Evolutionary conservation across 2,329 filamentous ascomycete species (phyloP).

Genomic region (Cordyceps farinosa): DNA sequence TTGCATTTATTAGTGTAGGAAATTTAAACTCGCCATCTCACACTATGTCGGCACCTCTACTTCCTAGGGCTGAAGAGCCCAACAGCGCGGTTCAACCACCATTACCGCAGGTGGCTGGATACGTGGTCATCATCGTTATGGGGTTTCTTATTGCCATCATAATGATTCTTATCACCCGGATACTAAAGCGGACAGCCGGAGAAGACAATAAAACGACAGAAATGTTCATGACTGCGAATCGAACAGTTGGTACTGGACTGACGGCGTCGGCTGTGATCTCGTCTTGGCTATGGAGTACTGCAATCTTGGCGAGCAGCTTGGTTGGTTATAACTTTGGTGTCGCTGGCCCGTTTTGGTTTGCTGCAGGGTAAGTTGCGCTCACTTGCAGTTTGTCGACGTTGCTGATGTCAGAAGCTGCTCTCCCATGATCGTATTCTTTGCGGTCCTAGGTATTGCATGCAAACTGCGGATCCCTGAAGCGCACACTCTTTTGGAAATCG

Average conservation of each 20-base stretch:
- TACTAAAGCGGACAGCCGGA: slow-evolving; percentile 46
- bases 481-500: slow-evolving; percentile 51
- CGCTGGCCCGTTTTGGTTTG: slow-evolving; percentile 56
- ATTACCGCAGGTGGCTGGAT: slow-evolving; percentile 29
- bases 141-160: slow-evolving; percentile 35
- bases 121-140: slow-evolving; percentile 33
- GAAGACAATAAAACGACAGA: slow-evolving; percentile 52
- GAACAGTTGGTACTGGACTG: slow-evolving; percentile 47
- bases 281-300: slow-evolving; percentile 53
- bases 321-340: slow-evolving; percentile 54
- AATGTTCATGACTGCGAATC: slow-evolving; percentile 55
- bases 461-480: slow-evolving; percentile 52
- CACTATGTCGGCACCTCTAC: neutral
- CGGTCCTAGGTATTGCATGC: slow-evolving; percentile 47
- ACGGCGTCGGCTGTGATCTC: slow-evolving; percentile 53
- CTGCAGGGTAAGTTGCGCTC: slow-evolving; percentile 39
- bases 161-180: slow-evolving; percentile 45
- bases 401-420: slow-evolving; percentile 33
- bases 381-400: neutral
- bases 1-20: too few relatives aligned
- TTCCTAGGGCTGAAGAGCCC: neutral
- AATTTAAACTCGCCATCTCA: neutral
- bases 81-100: slow-evolving; percentile 20
- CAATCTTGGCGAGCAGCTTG: slow-evolving; percentile 46
- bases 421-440: slow-evolving; percentile 55